Percentiles rank a stretch among this genome's conserved stretches.
phyloP scores from a whole-genome alignment of 1,284 basidiomycete genomes.

The Trichosporon sp. region DNA sequence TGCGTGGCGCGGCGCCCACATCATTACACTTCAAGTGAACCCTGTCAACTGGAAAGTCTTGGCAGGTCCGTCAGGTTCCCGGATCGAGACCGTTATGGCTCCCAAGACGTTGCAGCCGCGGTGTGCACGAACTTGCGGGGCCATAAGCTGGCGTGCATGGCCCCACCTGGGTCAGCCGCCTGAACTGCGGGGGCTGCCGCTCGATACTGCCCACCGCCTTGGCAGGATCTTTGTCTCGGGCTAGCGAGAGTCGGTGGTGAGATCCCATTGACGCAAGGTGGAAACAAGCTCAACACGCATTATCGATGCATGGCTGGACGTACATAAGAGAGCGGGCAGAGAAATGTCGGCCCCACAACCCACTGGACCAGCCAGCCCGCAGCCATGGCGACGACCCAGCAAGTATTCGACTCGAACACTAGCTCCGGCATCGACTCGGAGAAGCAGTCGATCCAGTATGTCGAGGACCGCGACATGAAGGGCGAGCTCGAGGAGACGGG shows the following conservation, averaged over 20 bases:
- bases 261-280: background rate
- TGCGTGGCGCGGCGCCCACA: conserved; percentile 4
- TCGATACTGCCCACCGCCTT: background rate
- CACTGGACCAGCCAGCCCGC: background rate
- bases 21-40: background rate
- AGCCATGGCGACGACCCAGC: background rate
- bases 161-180: background rate
- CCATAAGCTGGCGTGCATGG: background rate
- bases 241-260: background rate
- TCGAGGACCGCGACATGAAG: conserved; percentile 13
- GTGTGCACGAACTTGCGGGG: background rate
- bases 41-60: background rate
- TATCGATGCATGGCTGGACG: too few species aligned
- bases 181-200: background rate
- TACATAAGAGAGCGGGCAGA: background rate
- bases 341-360: background rate
- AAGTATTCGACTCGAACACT: background rate
- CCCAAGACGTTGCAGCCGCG: background rate
- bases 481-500: conserved; percentile 8
- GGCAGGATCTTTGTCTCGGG: background rate
- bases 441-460: conserved; percentile 18
- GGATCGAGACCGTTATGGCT: background rate
- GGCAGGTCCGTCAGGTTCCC: background rate
- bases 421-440: conserved; percentile 12
- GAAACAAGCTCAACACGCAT: background rate